These are phyloP conservation scores for Dendrobium officinale DNA, from an alignment of 106 monocot species.

Conservation along the genomic window DNA sequence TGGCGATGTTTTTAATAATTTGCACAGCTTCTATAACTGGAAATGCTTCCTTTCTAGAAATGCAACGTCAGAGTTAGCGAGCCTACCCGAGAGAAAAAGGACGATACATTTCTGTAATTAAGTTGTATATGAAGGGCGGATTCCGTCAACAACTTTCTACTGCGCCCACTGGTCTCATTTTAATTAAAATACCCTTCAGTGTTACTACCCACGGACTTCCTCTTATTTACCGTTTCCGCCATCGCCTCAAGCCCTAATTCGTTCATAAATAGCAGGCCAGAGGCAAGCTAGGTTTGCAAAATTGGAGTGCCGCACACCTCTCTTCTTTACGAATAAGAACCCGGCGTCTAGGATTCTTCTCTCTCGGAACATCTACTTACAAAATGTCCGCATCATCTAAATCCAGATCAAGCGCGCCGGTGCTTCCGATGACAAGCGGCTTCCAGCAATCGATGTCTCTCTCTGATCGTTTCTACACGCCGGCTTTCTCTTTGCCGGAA, in stretches of 20 bases:
- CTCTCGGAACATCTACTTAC: not conserved
- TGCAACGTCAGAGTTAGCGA: too few relatives aligned
- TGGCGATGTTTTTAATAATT: too few relatives aligned
- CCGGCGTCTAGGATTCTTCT: not conserved
- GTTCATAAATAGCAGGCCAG: not conserved
- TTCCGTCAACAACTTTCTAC: too few relatives aligned
- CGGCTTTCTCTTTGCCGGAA: not conserved
- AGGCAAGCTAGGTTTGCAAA: conserved; percentile 6
- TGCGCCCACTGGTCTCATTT: too few relatives aligned
- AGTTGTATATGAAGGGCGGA: too few relatives aligned
- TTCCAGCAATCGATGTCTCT: conserved; percentile 27
- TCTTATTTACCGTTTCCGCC: conserved; percentile 1
- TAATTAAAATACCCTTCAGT: not conserved
- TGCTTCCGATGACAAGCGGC: not conserved
- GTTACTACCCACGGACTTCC: not conserved
- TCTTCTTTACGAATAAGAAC: not conserved
- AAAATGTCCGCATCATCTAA: not conserved
- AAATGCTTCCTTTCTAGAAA: too few relatives aligned
- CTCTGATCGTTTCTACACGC: conserved; percentile 15
- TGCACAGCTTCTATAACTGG: too few relatives aligned
- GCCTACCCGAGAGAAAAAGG: too few relatives aligned
- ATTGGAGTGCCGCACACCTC: not conserved
- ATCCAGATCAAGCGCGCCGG: conserved; percentile 1
- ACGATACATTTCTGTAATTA: too few relatives aligned
- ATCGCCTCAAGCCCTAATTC: not conserved